These are phyloP conservation scores for Verbascum thapsus DNA, from an alignment of 257 asterid species.

Conservation along the genomic window DNA sequence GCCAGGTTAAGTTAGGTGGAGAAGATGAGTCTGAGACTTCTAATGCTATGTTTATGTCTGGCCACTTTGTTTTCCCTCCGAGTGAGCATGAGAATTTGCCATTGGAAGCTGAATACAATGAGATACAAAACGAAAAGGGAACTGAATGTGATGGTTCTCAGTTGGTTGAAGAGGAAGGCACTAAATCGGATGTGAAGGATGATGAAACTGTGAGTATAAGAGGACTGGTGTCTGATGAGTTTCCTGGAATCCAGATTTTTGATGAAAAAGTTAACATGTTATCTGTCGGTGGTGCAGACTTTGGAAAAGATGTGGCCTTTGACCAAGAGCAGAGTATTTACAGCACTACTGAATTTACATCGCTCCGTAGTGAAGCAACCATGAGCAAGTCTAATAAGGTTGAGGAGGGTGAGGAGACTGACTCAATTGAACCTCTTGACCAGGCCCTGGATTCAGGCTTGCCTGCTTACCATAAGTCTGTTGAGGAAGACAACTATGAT, in stretches of 20 bases:
- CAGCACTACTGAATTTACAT: conserved; percentile 42
- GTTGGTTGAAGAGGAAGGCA: conserved; percentile 34
- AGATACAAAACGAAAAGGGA: conserved; percentile 41
- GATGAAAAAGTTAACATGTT: conserved; percentile 43
- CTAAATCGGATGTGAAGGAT: conserved; percentile 33
- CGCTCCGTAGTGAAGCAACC: conserved; percentile 41
- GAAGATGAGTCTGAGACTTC: conserved; percentile 57
- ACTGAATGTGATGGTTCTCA: conserved; percentile 35
- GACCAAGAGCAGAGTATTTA: conserved; percentile 42
- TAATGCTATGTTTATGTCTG: conserved; percentile 66
- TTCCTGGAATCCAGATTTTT: conserved; percentile 41
- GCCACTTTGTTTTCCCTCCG: conserved; percentile 83
- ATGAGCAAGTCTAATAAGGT: conserved; percentile 33
- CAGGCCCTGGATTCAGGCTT: conserved; percentile 38
- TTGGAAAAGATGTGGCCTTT: conserved; percentile 30
- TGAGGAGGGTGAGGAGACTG: conserved; percentile 39
- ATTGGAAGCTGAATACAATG: conserved; percentile 42
- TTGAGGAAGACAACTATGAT: conserved; percentile 43
- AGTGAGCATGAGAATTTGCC: conserved; percentile 70
- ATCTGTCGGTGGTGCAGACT: conserved; percentile 31
- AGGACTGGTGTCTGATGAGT: conserved; percentile 36
- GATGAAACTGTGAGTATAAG: conserved; percentile 35
- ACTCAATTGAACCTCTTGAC: conserved; percentile 35
- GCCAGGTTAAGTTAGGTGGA: conserved; percentile 31
- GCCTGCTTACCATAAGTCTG: conserved; percentile 35